Evolutionary conservation across 2,329 filamentous ascomycete species (phyloP).

Genomic region (Ampelomyces quisqualis): DNA sequence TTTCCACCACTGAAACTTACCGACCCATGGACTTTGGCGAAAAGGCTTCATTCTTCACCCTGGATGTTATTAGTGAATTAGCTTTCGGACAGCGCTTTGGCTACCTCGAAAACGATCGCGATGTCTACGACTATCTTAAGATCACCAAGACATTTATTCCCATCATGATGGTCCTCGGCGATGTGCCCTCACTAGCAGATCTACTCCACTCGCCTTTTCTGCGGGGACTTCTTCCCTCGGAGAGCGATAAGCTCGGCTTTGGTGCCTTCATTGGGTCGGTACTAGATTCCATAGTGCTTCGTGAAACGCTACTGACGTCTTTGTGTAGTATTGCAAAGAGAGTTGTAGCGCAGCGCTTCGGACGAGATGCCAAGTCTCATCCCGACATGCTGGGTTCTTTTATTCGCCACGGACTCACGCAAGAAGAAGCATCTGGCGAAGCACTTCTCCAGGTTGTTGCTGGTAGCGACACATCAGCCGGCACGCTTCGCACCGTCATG

Average conservation of each 20-base stretch:
- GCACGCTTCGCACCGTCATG: conserved; percentile 53
- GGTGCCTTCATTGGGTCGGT: conserved; percentile 40
- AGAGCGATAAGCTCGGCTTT: conserved; percentile 49
- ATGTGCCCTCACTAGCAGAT: conserved; percentile 18
- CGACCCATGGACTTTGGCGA: conserved; percentile 47
- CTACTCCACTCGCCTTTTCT: conserved; percentile 19
- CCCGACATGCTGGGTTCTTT: conserved; percentile 57
- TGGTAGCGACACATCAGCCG: conserved; percentile 59
- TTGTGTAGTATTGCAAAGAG: conserved; percentile 45
- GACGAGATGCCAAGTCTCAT: conserved; percentile 43
- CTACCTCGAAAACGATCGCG: conserved; percentile 51
- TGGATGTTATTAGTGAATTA: conserved; percentile 56
- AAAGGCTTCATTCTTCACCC: conserved; percentile 54
- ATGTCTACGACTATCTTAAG: conserved; percentile 48
- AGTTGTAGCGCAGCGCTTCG: conserved; percentile 52
- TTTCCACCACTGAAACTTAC: conserved; percentile 27
- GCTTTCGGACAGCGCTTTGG: conserved; percentile 55
- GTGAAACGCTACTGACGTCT: neutral
- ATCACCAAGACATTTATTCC: conserved; percentile 43
- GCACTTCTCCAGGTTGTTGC: conserved; percentile 52
- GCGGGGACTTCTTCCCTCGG: conserved; percentile 15
- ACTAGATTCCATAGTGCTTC: neutral
- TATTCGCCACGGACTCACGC: conserved; percentile 47
- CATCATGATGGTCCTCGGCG: conserved; percentile 16
- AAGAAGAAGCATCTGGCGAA: conserved; percentile 47